phyloP scores from a whole-genome alignment of 2,329 filamentous ascomycete genomes.

The Gnomoniopsis smithogilvyi region DNA sequence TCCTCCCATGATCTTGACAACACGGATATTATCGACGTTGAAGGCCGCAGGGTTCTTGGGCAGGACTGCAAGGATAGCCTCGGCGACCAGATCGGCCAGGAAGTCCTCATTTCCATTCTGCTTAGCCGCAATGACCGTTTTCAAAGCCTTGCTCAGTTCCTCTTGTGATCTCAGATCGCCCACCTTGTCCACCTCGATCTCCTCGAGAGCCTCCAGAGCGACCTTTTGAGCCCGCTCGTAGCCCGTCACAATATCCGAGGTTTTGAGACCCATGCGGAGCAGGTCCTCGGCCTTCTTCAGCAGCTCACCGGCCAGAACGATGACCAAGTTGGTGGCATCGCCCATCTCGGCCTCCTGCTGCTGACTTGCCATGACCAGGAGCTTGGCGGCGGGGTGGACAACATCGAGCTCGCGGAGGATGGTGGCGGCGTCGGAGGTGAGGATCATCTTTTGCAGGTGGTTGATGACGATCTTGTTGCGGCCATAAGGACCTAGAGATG shows the following conservation, averaged over 20 bases:
- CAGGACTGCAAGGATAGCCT: slow-evolving; percentile 79
- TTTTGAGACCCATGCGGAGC: slow-evolving; percentile 94
- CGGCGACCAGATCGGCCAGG: slow-evolving; percentile 81
- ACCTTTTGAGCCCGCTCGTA: slow-evolving; percentile 94
- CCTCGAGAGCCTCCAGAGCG: slow-evolving; percentile 80
- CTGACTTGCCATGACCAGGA: slow-evolving; percentile 97
- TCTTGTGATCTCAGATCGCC: slow-evolving; percentile 75
- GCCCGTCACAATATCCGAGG: slow-evolving; percentile 92
- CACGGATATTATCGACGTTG: slow-evolving; percentile 98
- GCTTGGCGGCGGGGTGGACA: slow-evolving; percentile 94
- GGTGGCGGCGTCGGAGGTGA: slow-evolving; percentile 96
- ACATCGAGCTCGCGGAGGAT: slow-evolving; percentile 97
- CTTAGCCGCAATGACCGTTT: slow-evolving; percentile 94
- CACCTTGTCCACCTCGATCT: slow-evolving; percentile 87
- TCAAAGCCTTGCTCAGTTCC: slow-evolving; percentile 91
- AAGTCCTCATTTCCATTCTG: slow-evolving; percentile 92
- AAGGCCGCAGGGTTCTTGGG: slow-evolving; percentile 95
- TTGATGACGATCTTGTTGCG: slow-evolving; percentile 99
- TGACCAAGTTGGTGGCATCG: slow-evolving; percentile 96
- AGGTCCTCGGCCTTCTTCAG: slow-evolving; percentile 96
- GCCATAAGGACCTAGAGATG: slow-evolving; percentile 93
- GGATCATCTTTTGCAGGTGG: slow-evolving; percentile 98
- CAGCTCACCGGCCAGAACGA: slow-evolving; percentile 90
- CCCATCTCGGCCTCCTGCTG: slow-evolving; percentile 99
- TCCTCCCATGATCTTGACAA: slow-evolving; percentile 99